phyloP scores from a whole-genome alignment of 805 yeast genomes.

The Candida germanica region DNA sequence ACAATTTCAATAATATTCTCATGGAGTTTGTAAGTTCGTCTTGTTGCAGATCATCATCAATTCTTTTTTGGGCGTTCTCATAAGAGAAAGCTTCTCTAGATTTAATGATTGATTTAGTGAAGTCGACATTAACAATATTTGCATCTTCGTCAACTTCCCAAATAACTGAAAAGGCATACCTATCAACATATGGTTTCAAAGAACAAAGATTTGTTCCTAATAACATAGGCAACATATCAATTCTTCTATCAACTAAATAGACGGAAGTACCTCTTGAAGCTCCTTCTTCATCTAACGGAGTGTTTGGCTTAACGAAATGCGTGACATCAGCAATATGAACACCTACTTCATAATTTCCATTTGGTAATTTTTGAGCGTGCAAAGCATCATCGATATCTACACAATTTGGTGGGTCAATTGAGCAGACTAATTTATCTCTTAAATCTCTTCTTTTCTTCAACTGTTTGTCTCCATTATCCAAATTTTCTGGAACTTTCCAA shows the following conservation, averaged over 20 bases:
- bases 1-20: conserved; percentile 75
- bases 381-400: conserved; percentile 97
- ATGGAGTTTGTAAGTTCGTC: conserved; percentile 89
- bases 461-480: conserved; percentile 50
- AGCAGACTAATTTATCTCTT: conserved; percentile 85
- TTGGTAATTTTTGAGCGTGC: conserved; percentile 79
- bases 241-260: conserved; percentile 94
- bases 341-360: conserved; percentile 96
- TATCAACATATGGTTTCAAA: conserved; percentile 88
- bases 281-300: conserved; percentile 92
- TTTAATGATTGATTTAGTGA: conserved; percentile 81
- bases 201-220: conserved; percentile 96
- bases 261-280: conserved; percentile 97
- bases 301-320: conserved; percentile 90
- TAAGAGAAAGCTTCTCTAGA: conserved; percentile 95
- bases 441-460: conserved; percentile 72
- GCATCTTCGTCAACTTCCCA: conserved; percentile 94
- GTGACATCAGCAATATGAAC: conserved; percentile 99
- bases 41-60: conserved; percentile 70
- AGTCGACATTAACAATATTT: conserved; percentile 73
- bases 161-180: conserved; percentile 91
- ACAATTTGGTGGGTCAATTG: conserved; percentile 97
- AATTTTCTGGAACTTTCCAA: conserved; percentile 80
- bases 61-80: conserved; percentile 86
- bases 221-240: conserved; percentile 95